Conservation (phyloP, 2,329 filamentous ascomycete genomes). For the Fusarium agapanthi region DNA sequence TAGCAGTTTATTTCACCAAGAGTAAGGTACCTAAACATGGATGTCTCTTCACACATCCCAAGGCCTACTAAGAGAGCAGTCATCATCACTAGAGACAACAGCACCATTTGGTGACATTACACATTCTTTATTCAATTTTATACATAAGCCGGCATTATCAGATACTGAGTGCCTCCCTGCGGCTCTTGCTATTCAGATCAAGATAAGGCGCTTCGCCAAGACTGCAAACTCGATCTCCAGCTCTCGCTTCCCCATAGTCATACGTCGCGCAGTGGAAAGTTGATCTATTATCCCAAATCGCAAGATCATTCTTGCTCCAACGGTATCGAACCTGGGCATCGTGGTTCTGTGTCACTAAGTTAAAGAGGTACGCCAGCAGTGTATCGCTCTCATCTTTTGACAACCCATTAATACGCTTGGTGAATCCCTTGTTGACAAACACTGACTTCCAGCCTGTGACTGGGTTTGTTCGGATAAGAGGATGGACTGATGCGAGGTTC, state of each 20-base stretch:
- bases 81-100: too few species aligned
- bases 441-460: constrained; percentile 67
- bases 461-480: constrained; percentile 67
- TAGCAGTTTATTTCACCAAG: not conserved
- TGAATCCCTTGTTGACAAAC: constrained; percentile 61
- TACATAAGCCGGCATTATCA: not conserved
- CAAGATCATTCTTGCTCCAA: constrained; percentile 62
- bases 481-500: constrained; percentile 60
- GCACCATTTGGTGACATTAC: not conserved
- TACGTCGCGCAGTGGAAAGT: constrained; percentile 65
- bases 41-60: not conserved
- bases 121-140: not conserved
- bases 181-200: constrained; percentile 49
- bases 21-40: not conserved
- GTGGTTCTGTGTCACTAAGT: constrained; percentile 62
- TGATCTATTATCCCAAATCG: constrained; percentile 73
- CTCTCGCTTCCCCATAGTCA: constrained; percentile 61
- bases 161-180: constrained; percentile 49
- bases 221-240: constrained; percentile 54
- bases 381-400: constrained; percentile 63
- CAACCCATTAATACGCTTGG: constrained; percentile 63
- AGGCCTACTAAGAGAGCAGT: not conserved
- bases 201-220: constrained; percentile 56
- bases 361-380: constrained; percentile 58
- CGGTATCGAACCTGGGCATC: constrained; percentile 65